phyloP scores from a whole-genome alignment of 495 filamentous ascomycete species.

The Talaromyces wortmannii region DNA sequence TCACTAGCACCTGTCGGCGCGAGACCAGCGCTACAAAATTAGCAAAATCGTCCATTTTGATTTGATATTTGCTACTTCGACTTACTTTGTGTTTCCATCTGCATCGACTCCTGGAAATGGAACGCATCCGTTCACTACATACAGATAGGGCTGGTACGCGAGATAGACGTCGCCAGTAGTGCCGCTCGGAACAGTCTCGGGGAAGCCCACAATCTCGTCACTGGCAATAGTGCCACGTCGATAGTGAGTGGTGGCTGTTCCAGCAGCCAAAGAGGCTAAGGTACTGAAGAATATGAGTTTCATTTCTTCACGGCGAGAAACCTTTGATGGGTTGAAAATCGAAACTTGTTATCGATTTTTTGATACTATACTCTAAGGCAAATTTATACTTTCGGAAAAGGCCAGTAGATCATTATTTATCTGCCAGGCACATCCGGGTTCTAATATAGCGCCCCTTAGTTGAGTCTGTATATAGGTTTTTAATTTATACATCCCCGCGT shows the following conservation, averaged over 20 bases:
- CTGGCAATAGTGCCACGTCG: slow-evolving; percentile 30
- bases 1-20: slow-evolving; percentile 22
- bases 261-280: slow-evolving; percentile 13
- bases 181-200: slow-evolving; percentile 37
- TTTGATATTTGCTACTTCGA: neutral
- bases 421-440: neutral
- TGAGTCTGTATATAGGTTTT: neutral
- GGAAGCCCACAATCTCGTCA: slow-evolving; percentile 38
- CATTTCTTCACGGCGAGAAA: neutral
- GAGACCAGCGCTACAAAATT: slow-evolving; percentile 29
- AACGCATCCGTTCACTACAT: slow-evolving; percentile 47
- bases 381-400: neutral
- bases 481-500: neutral
- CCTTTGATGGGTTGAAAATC: no score
- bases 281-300: neutral
- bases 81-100: slow-evolving; percentile 40
- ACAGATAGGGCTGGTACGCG: slow-evolving; percentile 42
- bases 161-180: slow-evolving; percentile 33
- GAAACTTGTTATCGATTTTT: no score
- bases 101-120: slow-evolving; percentile 48
- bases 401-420: neutral
- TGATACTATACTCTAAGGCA: no score
- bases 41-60: neutral
- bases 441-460: neutral
- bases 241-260: slow-evolving; percentile 6